Percentiles rank a stretch among this genome's conserved stretches.
Conservation (phyloP, 108 stramenopile species). For the Parmales sp. region DNA sequence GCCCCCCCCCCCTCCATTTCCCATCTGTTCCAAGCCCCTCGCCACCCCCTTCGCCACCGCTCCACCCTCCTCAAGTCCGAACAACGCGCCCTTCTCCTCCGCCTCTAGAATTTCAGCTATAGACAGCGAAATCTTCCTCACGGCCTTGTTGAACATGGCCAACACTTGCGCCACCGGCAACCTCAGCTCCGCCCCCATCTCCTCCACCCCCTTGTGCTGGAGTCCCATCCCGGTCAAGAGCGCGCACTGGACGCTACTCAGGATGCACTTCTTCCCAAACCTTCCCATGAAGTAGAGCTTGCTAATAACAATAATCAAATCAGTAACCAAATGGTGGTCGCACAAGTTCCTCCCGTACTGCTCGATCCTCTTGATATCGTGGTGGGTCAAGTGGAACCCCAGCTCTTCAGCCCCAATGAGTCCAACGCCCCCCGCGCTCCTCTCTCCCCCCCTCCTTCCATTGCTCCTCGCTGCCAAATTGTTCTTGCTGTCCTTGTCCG, state of each 20-base stretch:
- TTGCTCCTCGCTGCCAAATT: too few species aligned
- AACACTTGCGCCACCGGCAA: slow-evolving; percentile 79
- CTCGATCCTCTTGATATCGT: slow-evolving; percentile 93
- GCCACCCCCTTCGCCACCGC: too few species aligned
- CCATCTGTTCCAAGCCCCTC: too few species aligned
- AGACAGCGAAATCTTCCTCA: slow-evolving; percentile 74
- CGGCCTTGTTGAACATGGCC: slow-evolving; percentile 93
- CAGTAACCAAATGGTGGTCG: slow-evolving; percentile 94
- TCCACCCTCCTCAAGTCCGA: slow-evolving; percentile 22
- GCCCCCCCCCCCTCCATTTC: too few species aligned
- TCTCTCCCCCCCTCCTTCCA: background rate
- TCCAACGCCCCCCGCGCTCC: background rate
- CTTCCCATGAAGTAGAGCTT: slow-evolving; percentile 81
- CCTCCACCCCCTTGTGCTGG: slow-evolving; percentile 70
- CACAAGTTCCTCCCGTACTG: slow-evolving; percentile 92
- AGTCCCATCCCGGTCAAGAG: slow-evolving; percentile 77
- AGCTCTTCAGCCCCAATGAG: slow-evolving; percentile 74
- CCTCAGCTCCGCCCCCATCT: slow-evolving; percentile 61
- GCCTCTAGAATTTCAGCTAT: slow-evolving; percentile 62
- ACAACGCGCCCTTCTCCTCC: slow-evolving; percentile 49
- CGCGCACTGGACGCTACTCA: slow-evolving; percentile 79
- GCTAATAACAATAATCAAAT: slow-evolving; percentile 78
- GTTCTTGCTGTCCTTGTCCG: slow-evolving; percentile 15
- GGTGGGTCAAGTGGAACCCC: slow-evolving; percentile 65
- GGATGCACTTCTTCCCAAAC: slow-evolving; percentile 54